phyloP scores from a whole-genome alignment of 345 rosid species.

The Trapa incisa region DNA sequence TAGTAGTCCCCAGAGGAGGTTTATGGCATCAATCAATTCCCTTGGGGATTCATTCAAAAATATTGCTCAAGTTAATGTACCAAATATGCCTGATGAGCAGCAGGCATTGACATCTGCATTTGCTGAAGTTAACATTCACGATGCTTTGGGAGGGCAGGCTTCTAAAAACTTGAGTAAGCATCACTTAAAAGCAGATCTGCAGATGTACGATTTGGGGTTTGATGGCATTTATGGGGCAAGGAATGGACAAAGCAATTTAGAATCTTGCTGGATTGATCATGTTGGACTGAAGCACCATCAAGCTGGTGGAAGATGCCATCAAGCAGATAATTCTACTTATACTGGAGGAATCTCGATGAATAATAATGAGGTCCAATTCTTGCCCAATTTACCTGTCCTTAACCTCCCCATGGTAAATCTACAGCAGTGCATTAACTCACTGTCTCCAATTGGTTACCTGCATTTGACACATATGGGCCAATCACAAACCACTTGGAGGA shows the following conservation, averaged over 20 bases:
- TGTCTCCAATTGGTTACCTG: constrained; percentile 28
- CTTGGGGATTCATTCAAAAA: constrained; percentile 21
- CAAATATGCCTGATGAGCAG: constrained; percentile 28
- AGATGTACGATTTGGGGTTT: constrained; percentile 19
- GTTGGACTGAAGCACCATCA: constrained; percentile 33
- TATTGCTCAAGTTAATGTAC: constrained; percentile 21
- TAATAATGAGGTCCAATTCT: constrained; percentile 28
- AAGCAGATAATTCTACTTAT: constrained; percentile 12
- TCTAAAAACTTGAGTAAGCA: constrained; percentile 17
- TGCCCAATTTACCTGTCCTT: constrained; percentile 23
- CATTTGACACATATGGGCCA: constrained; percentile 24
- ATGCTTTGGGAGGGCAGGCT: constrained; percentile 15
- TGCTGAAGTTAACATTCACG: constrained; percentile 27
- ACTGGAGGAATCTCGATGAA: constrained; percentile 25
- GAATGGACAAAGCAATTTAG: constrained; percentile 19
- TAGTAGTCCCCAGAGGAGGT: constrained; percentile 17
- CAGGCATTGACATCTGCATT: constrained; percentile 44
- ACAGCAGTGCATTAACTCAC: constrained; percentile 35
- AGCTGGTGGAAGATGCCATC: constrained; percentile 24
- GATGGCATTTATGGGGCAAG: constrained; percentile 24
- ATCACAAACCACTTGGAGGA: constrained; percentile 35
- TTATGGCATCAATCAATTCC: constrained; percentile 9
- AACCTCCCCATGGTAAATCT: constrained; percentile 34
- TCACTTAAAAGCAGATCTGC: constrained; percentile 15
- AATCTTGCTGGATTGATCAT: constrained; percentile 19